Base-by-base conservation (phyloP, 1,284 basidiomycete genomes). In the Golubevia pallescens region DNA sequence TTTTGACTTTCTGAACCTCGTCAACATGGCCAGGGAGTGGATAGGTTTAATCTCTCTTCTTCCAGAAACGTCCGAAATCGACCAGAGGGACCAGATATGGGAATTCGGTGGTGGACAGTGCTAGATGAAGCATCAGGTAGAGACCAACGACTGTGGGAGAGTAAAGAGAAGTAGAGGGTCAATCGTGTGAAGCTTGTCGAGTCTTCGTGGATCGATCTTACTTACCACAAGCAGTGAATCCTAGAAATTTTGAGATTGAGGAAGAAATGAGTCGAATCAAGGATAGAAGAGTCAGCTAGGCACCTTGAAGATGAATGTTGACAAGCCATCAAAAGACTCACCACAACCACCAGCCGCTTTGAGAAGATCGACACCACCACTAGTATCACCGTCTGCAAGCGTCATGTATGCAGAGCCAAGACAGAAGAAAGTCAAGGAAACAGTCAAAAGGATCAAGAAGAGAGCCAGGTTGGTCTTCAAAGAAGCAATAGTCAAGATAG, bases 361-460 rank as follows among this genome's bases (percentile, higher is more conserved):
- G 13, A 69, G 58, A 2, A 75, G 56, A 21, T 65, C 67, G 8
- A 59, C 61, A 1, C 65, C 73, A 3, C 61, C 61, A 0, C n/a
- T 51, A 1, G 52, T 19, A 0, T 60, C 54, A 0, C 58, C 66
- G 7, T 65, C 61, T 3, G 69, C 73, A 19, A 74, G 65, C 42
- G 63, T 63, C 56, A 77, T 57, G 48, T 77, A 77, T 0, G 69
- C 70, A 8, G 69, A 68, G 2, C 68, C 66, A 5, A 77, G 59
- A 19, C 63, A 63, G 24, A 23, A 54, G 51, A 77, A 77, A 0
- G 73, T 68, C 32, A 74, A 62, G 0, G 75, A 73, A 32, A 77
- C 73, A 48, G 70, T 73, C 52, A 75, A 60, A 7, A 77, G 38
- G 54, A 77, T 77, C 70, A 69, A 70, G 21, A 77, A 69, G 13